Base-by-base conservation (phyloP, 2,329 filamentous ascomycete species). In the Fusarium napiforme region DNA sequence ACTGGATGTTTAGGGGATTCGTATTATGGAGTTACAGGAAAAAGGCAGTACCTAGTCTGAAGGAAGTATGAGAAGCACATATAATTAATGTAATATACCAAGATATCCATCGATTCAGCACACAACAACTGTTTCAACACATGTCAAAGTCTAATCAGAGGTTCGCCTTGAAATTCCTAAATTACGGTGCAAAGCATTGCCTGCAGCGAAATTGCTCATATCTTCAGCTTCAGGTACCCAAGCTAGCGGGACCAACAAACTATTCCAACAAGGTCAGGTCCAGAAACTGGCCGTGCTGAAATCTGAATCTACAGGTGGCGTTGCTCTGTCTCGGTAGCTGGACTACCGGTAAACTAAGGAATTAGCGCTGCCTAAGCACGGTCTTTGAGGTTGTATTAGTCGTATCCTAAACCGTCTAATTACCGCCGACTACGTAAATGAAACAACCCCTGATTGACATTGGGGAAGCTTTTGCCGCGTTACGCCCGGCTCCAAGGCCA, bases 1-100 rank as follows among this genome's bases (percentile, higher is more conserved):
- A n/a, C 23, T 78, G 58, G 76, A 77, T 64, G 75, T 78, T 10
- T 78, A 67, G 52, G 10, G 16, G 30, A 47, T 14, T 39, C 64
- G 34, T 14, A 30, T 32, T 30, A 45, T 16, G 71, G 60, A 65
- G 71, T 65, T 60, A 47, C 28, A 34, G 49, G 11, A 32, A 70
- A 60, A 53, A 37, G 34, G 14, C 34, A 40, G 34, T 47, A 45
- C 9, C 49, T 56, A 21, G 45, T 15, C 26, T 14, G 16, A 28
- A 26, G 11, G 23, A 32, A 9, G n/a, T 60, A 12, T 28, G 37
- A 7, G n/a, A 47, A 28, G 9, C 18, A 32, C 34, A 42, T 39
- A 26, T 26, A 66, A 39, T 37, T 63, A 68, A 37, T 52, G 14
- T 37, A 42, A 46, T 64, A 30, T 34, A 37, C 15, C 11, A 40